Base-by-base conservation (phyloP, 306 rosid genomes). In the Benincasa hispida region DNA sequence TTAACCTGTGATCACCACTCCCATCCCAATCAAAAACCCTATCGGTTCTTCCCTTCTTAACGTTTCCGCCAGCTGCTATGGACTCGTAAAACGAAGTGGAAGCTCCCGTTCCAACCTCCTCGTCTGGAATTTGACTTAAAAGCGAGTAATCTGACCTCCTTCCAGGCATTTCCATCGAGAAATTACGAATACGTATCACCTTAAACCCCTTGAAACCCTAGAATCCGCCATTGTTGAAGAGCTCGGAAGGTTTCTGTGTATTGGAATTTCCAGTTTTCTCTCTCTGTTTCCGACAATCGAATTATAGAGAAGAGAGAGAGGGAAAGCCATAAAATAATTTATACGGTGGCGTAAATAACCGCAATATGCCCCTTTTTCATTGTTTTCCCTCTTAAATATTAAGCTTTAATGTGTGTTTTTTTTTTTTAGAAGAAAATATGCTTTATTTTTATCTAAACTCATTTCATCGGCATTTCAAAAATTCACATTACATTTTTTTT, bases 61-160 rank as follows among this genome's bases (percentile, higher is more conserved):
- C 37, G 84, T 87, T 92, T 1, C 85, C 83, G 61, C 92, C 96
- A 3, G 87, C 91, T 55, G 91, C 80, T 5, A 86, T 83, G 15
- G 92, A 57, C 56, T 83, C 92, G 78, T 82, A 84, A 22, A 77
- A 76, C 68, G 89, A 81, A 27, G 89, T 76, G 54, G 91, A 81
- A 15, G 83, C 85, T 47, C 82, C 77, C 10, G 84, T 84, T 41
- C 75, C 85, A 27, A 75, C 82, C 53, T 89, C 90, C 41, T 92
- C 99, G 59, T 89, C 95, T 14, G 93, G 92, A 60, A 80, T 77
- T 83, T 92, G 97, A 75, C 83, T 89, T 19, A 94, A 83, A 10
- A 90, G 85, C 3, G 96, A 76, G 88, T 95, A 95, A 84, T 95
- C 91, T 77, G 98, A 89, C 87, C 97, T 90, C 83, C 93, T 84